A percentile compares a stretch with the other conserved stretches of the same genome.
These are phyloP conservation scores for Salix arbutifolia DNA, from an alignment of 345 rosid genomes.

Conservation along the genomic window DNA sequence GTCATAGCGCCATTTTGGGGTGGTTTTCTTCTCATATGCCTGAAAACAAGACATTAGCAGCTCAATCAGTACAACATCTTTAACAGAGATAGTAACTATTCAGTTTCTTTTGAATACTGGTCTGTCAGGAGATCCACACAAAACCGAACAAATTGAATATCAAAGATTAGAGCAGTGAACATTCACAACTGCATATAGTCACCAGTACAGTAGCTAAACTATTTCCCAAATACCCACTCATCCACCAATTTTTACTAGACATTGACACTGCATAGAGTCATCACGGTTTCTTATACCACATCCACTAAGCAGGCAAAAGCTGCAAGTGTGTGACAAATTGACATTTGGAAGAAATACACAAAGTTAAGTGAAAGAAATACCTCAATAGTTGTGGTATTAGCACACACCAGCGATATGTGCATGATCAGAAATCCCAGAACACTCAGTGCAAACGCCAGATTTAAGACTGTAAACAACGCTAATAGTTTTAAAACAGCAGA, in stretches of 20 bases:
- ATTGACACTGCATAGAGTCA: neutral
- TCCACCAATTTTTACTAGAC: neutral
- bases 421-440: slow-evolving; percentile 89
- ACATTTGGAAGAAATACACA: neutral
- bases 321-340: neutral
- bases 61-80: slow-evolving; percentile 5
- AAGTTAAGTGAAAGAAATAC: slow-evolving; percentile 30
- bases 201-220: neutral
- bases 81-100: neutral
- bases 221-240: neutral
- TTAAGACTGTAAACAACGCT: slow-evolving; percentile 58
- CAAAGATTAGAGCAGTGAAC: neutral
- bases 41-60: slow-evolving; percentile 27
- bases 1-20: slow-evolving; percentile 90
- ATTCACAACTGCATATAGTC: neutral
- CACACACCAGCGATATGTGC: slow-evolving; percentile 82
- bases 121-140: neutral
- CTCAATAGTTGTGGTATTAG: slow-evolving; percentile 96
- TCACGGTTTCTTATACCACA: neutral
- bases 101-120: neutral
- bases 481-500: slow-evolving; percentile 1
- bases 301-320: neutral
- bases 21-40: slow-evolving; percentile 97
- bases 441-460: slow-evolving; percentile 91
- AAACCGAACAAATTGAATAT: neutral